Conservation (phyloP, 176 grass and related monocot species). For the Coix lacrymajobi region DNA sequence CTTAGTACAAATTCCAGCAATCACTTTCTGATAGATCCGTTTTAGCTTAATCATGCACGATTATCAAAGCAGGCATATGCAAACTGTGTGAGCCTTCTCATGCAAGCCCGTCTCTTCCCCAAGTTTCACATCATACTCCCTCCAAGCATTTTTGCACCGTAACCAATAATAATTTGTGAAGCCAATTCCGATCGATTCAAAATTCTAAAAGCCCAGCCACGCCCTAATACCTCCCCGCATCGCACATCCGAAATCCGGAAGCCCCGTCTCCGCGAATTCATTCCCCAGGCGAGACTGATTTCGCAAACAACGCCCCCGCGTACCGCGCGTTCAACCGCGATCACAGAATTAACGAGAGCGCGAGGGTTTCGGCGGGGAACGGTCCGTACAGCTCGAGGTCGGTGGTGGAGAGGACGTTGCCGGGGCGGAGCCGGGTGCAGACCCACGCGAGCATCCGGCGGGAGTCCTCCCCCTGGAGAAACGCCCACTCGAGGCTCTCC, state of each 20-base stretch:
- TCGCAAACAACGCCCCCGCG: background rate
- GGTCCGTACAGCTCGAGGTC: conserved; percentile 60
- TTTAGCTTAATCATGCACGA: background rate
- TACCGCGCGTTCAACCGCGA: background rate
- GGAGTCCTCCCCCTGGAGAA: conserved; percentile 80
- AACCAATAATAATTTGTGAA: background rate
- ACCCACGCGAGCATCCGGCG: conserved; percentile 78
- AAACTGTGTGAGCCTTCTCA: conserved; percentile 10
- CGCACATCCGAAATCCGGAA: background rate
- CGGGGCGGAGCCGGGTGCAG: conserved; percentile 70
- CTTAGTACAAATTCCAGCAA: background rate
- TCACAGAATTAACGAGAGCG: background rate
- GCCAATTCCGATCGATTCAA: background rate
- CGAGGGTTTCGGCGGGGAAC: background rate
- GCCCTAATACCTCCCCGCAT: background rate
- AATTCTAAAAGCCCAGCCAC: background rate
- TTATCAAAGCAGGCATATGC: conserved; percentile 30
- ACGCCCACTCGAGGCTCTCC: conserved; percentile 90
- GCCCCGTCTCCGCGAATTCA: background rate
- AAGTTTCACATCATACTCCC: conserved; percentile 3
- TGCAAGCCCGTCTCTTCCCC: conserved; percentile 14
- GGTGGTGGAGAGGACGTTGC: conserved; percentile 66
- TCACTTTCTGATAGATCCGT: background rate
- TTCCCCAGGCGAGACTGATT: background rate
- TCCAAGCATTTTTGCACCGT: background rate